A percentile compares a stretch with the other conserved stretches of the same genome.
These are phyloP conservation scores for Xylaria scruposa DNA, from an alignment of 495 filamentous ascomycete genomes.

Conservation along the genomic window DNA sequence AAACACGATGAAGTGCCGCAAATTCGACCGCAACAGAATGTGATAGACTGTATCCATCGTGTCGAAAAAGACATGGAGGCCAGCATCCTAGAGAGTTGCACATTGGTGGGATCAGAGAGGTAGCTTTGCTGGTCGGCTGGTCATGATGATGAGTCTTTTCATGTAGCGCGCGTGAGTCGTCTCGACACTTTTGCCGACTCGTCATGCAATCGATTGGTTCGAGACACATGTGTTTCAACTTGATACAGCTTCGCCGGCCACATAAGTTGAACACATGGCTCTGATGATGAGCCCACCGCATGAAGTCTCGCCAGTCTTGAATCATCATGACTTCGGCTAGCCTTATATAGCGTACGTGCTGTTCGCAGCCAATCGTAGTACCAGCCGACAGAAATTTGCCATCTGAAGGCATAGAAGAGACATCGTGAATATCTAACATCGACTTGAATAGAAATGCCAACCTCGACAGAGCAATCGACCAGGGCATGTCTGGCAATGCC, in stretches of 20 bases:
- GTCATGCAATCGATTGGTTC: constrained; percentile 10
- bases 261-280: constrained; percentile 19
- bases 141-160: background rate
- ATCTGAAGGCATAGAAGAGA: background rate
- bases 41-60: background rate
- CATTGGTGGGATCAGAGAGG: background rate
- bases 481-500: constrained; percentile 24
- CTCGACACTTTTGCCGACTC: constrained; percentile 15
- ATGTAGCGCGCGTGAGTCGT: background rate
- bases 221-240: constrained; percentile 22
- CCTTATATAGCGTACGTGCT: constrained; percentile 9
- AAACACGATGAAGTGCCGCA: constrained; percentile 17
- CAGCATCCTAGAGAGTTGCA: constrained; percentile 12
- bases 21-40: constrained; percentile 10
- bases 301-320: constrained; percentile 23
- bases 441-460: constrained; percentile 19
- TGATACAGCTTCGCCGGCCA: constrained; percentile 17
- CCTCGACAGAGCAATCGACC: constrained; percentile 22
- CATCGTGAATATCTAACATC: background rate
- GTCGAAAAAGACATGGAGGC: constrained; percentile 9
- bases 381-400: background rate
- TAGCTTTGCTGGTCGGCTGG: background rate
- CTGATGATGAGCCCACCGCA: constrained; percentile 19
- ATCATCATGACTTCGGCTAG: constrained; percentile 14
- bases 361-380: constrained; percentile 12